Evolutionary conservation across 2,329 filamentous ascomycete genomes (phyloP), one percentile per base, ranked within the genome.

Genomic region (Cordyceps cateniannulata): DNA sequence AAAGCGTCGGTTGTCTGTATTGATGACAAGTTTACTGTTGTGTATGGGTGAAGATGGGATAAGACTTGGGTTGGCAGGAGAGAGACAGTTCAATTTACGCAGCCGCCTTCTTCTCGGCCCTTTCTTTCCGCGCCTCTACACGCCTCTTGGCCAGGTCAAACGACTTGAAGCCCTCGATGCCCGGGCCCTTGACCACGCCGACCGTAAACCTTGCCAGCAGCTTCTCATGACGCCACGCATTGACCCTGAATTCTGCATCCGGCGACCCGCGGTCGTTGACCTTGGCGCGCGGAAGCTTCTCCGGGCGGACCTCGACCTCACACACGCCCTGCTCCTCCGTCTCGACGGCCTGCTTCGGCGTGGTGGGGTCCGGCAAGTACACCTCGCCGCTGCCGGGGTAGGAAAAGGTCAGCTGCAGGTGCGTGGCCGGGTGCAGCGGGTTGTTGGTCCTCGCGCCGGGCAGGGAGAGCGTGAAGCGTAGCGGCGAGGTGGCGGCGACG

Each of bases 351-450:
- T 44, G 35, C 3, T n/a, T 7, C 1, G 51, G 51, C 35, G 20
- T 29, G 22, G 44, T 54, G 38, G 20, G 38, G 3, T 42, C 8
- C 7, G 51, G 51, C 22, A 54, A 24, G 8, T 20, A 54, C 2
- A 42, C 8, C 8, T 54, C 51, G 22, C 51, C 51, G 22, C 22
- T 54, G 24, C 51, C 35, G 1, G 51, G 22, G 24, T 44, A 54
- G 2, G 20, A 9, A 9, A 44, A 54, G 1, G 38, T 20, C 5
- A 54, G 24, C 24, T 54, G 51, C 16, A 54, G 22, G 24, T 54
- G 51, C 22, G 51, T 54, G 51, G 51, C 51, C 51, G 51, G 51
- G 25, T 44, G 16, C 38, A 54, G 51, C 38, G 51, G 51, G 51
- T 54, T 54, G 3, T 12, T 44, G 1, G 35, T 7, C 18, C 38